Base-by-base conservation (phyloP, 345 rosid genomes). In the Camelina laxa region DNA sequence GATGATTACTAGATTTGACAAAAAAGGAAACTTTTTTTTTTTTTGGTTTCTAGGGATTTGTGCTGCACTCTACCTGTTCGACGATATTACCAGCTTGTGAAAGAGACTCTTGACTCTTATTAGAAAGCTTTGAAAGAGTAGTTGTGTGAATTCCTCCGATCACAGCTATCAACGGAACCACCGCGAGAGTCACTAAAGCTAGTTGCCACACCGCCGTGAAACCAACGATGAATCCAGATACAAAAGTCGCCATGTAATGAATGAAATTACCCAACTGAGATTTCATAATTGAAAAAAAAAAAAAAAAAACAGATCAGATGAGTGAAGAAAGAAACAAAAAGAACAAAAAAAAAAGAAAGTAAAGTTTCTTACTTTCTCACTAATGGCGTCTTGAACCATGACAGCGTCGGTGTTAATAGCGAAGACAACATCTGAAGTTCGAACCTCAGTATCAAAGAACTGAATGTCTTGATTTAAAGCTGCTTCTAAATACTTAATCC, bases 131-230 rank as follows among this genome's bases (percentile, higher is more conserved):
- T 64, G 92, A 82, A 57, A 92, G 82, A 60, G 98, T 82, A 38
- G 86, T 89, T 49, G 94, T 80, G 82, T 90, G 94, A 64, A 92
- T 82, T 9, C 85, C 98, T 77, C 92, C 99, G 68, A 95, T 95
- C 24, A 92, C 91, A 70, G 97, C 98, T 38, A 95, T 95, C 73
- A 95, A 87, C 53, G 99, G 97, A 80, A 92, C 99, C 39, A 92
- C 99, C 50, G 98, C 99, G 3, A 95, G 87, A 9, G 99, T 95
- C 47, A 90, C 99, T 49, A 95, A 83, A 6, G 98, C 98, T 16
- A 95, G 72, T 69, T 95, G 99, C 99, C 99, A 95, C 39, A 89
- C 97, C 44, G 99, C 99, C 13, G 98, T 92, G 84, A 95, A 95
- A 69, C 99, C 99, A 45, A 95, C 97, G 50, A 86, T 87, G 82